Percentiles rank a stretch among this genome's conserved stretches.
Conservation (phyloP, 2,329 filamentous ascomycete species). For the Aspergillus sp. region DNA sequence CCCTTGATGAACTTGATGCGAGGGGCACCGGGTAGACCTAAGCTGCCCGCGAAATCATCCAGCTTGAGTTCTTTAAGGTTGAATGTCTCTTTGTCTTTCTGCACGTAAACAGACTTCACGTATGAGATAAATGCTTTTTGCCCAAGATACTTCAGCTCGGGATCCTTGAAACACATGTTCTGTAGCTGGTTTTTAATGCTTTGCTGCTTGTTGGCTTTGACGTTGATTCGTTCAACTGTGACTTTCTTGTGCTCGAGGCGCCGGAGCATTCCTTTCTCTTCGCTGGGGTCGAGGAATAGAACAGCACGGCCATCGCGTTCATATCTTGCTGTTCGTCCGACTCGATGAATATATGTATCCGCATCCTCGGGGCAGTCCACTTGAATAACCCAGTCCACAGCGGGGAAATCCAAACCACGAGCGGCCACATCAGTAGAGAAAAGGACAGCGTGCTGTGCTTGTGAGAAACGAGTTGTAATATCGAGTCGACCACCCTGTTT, state of each 20-base stretch:
- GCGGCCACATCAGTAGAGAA: conserved; percentile 97
- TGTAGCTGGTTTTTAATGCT: conserved; percentile 84
- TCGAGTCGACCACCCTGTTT: conserved; percentile 89
- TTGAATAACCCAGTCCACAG: conserved; percentile 99
- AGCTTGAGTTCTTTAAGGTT: conserved; percentile 80
- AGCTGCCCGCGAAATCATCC: conserved; percentile 80
- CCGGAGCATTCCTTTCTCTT: conserved; percentile 89
- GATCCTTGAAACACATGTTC: conserved; percentile 94
- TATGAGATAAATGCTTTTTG: conserved; percentile 97
- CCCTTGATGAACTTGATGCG: conserved; percentile 93
- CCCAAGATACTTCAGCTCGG: conserved; percentile 89
- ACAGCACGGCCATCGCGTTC: conserved; percentile 86
- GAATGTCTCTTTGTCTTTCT: conserved; percentile 92
- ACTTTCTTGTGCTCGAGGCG: conserved; percentile 88
- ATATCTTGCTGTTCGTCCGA: conserved; percentile 92
- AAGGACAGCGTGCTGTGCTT: conserved; percentile 80
- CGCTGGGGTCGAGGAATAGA: conserved; percentile 87
- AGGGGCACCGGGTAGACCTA: conserved; percentile 88
- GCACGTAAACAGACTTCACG: conserved; percentile 79
- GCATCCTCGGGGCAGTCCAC: conserved; percentile 95
- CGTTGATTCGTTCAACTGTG: conserved; percentile 81
- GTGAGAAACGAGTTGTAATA: conserved; percentile 81
- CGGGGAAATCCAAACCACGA: conserved; percentile 90
- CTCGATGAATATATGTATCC: conserved; percentile 96
- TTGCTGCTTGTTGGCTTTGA: conserved; percentile 86